Conservation (phyloP, 2,329 filamentous ascomycete species). For the Hypoxylon sp. region DNA sequence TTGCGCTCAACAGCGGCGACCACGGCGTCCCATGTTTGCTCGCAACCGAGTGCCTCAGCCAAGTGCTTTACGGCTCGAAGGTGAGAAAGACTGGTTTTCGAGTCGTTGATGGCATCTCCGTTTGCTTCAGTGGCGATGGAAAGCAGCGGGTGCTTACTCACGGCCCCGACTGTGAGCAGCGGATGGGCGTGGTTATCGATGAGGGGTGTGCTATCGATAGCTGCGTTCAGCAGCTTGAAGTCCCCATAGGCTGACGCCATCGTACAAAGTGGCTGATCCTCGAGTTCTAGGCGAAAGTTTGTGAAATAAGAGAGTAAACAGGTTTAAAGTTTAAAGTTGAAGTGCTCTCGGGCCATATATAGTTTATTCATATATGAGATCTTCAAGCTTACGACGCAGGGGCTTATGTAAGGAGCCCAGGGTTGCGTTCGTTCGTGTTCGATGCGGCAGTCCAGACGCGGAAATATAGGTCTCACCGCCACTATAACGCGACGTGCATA, state of each 20-base stretch:
- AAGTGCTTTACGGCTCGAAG: constrained; percentile 79
- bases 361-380: neutral
- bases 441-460: neutral
- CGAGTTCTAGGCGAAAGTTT: neutral
- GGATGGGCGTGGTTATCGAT: constrained; percentile 83
- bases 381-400: neutral
- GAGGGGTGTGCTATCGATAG: constrained; percentile 71
- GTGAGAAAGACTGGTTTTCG: constrained; percentile 75
- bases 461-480: constrained; percentile 1
- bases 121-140: constrained; percentile 81
- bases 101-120: constrained; percentile 75
- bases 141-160: constrained; percentile 65
- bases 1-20: constrained; percentile 61
- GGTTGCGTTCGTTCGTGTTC: neutral
- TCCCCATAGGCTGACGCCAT: constrained; percentile 40
- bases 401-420: neutral
- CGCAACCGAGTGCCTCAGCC: constrained; percentile 73
- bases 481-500: neutral
- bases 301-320: neutral
- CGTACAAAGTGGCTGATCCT: neutral
- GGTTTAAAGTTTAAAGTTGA: neutral
- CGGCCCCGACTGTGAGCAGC: constrained; percentile 68
- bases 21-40: constrained; percentile 72
- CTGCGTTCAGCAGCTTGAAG: constrained; percentile 47
- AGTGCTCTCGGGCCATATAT: neutral